Conservation (phyloP, 768 basidiomycete genomes). For the Pisolithus tinctorius region DNA sequence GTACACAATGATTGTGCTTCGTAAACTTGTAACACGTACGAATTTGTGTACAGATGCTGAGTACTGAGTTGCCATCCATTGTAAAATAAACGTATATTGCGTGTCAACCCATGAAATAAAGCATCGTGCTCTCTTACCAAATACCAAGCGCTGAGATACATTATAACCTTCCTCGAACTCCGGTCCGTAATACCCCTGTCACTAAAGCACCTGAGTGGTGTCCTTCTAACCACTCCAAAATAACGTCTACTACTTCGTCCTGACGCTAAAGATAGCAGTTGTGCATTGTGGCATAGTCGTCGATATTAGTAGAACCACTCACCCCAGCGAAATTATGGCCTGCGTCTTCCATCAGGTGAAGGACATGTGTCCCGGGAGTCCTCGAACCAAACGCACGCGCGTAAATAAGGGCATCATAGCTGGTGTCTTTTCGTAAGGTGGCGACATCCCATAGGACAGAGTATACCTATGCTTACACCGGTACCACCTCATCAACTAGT, state of each 20-base stretch:
- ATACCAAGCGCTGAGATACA: not conserved
- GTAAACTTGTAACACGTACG: no score
- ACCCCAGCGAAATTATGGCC: constrained; percentile 76
- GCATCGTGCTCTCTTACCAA: no score
- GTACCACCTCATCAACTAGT: constrained; percentile 59
- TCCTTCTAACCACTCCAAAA: constrained; percentile 62
- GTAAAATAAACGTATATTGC: no score
- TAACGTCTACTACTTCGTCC: constrained; percentile 59
- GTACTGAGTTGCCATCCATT: no score
- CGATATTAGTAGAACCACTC: constrained; percentile 8
- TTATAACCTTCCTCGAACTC: constrained; percentile 45
- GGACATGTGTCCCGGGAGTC: constrained; percentile 59
- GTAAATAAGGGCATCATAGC: constrained; percentile 70
- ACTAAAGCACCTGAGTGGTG: constrained; percentile 40
- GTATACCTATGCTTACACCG: constrained; percentile 44
- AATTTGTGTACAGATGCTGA: no score
- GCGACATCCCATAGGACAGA: not conserved
- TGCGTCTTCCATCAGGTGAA: constrained; percentile 64
- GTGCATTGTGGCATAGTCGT: not conserved
- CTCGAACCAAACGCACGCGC: constrained; percentile 52
- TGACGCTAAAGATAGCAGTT: constrained; percentile 34
- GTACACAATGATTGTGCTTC: no score
- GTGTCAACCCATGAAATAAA: no score
- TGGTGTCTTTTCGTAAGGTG: constrained; percentile 19
- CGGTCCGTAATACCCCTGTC: constrained; percentile 61